Evolutionary conservation across 768 basidiomycete species (phyloP), one percentile per base, ranked within the genome.

Genomic region (Filobasidium floriforme): DNA sequence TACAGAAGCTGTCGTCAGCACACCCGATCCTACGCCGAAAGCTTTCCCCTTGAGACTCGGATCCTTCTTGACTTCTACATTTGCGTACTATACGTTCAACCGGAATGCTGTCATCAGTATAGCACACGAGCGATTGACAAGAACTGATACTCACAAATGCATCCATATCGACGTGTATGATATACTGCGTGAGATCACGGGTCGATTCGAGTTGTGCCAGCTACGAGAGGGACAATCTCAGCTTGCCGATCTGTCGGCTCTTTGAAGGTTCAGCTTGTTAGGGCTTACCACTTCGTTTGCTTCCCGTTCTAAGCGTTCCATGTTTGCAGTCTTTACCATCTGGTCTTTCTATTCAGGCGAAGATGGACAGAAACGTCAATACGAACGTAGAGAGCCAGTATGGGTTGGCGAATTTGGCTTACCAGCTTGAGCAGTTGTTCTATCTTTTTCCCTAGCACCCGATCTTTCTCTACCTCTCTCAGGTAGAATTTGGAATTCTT

Each of bases 141-240:
- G 44, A 18, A 22, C 32, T 37, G 32, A 37, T 28, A 68, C 68
- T 61, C 49, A 73, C 72, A 80, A 94, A 96, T 3, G 91, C 90
- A 76, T 97, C 94, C 86, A 93, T 92, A 73, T 99, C 96, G 37
- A 96, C 87, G 74, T 98, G 92, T 6, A 97, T 89, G 67, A 99
- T 89, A 22, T 80, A 83, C 76, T 93, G 89, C 1, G 84, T 83
- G 32, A 97, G 79, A 75, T 97, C 92, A 55, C 92, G 81, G 60
- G 84, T 82, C 1, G 82, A 79, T 76, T 94, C 91, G 4, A 94
- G 81, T 67, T 88, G 86, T 22, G 80, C 79, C 4, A 93, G 70
- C 77, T 80, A 59, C 19, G 32, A 69, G 28, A 62, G 14, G 22
- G 49, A 29, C 65, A 44, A 44, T 66, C 9, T 37, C 32, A 37